Evolutionary conservation across 1,139 yeast species (phyloP).

Genomic region (Sugiyamaella castrensis): DNA sequence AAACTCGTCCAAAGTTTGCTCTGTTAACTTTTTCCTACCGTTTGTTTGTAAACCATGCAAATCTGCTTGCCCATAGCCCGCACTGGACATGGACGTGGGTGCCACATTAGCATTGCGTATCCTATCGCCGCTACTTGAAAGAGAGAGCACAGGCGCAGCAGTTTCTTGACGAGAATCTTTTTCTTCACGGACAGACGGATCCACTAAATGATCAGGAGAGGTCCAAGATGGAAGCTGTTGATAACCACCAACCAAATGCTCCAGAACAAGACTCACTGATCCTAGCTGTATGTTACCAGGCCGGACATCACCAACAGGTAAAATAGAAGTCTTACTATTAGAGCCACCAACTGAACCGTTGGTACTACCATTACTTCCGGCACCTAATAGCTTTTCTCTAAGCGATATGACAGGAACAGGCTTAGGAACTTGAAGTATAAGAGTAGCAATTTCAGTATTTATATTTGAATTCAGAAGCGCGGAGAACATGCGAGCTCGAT

Average conservation of each 20-base stretch:
- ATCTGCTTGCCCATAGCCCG: slow-evolving; percentile 1
- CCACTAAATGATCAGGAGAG: slow-evolving; percentile 27
- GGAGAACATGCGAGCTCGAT: slow-evolving; percentile 72
- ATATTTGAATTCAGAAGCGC: slow-evolving; percentile 44
- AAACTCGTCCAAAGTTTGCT: slow-evolving; percentile 83
- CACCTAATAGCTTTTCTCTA: slow-evolving; percentile 16
- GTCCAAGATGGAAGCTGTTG: slow-evolving; percentile 36
- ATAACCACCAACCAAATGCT: slow-evolving; percentile 35
- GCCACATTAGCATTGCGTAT: slow-evolving; percentile 14
- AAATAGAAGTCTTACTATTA: too few relatives aligned
- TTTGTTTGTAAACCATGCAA: slow-evolving; percentile 22
- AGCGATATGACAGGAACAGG: slow-evolving; percentile 43
- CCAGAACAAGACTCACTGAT: slow-evolving; percentile 35
- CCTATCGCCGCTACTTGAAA: neutral
- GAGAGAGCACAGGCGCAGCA: slow-evolving; percentile 6
- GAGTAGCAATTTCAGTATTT: slow-evolving; percentile 54
- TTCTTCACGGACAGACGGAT: slow-evolving; percentile 34
- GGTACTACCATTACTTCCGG: neutral
- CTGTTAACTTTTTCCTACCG: slow-evolving; percentile 43
- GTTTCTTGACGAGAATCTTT: slow-evolving; percentile 13
- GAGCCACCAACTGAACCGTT: neutral
- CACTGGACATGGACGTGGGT: slow-evolving; percentile 18
- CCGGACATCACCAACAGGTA: slow-evolving; percentile 11
- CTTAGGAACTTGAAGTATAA: slow-evolving; percentile 81
- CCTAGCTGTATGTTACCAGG: slow-evolving; percentile 32